Base-by-base conservation (phyloP, 352 stramenopile genomes). In the Phytophthora sansomeana region DNA sequence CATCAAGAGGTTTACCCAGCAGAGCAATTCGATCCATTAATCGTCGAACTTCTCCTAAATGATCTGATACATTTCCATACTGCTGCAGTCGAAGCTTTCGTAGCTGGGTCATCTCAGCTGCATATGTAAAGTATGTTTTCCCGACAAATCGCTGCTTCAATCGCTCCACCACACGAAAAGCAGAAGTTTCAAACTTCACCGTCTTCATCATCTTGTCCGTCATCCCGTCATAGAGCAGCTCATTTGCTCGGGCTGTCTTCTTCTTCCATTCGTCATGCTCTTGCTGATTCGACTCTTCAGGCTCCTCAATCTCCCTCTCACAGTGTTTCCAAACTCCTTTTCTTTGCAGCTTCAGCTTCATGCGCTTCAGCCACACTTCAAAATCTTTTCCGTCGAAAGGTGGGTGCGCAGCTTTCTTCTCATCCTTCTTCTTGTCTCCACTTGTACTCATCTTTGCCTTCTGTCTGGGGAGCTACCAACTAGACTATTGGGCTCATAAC, bases 301-400 rank as follows among this genome's bases (percentile, higher is more conserved):
- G 50, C 24, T 58, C 50, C 0, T 9, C 1, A 1, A 58, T 9
- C 2, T 62, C n/a, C n/a, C 29, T 30, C 32, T 53, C 42, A 5
- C 42, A 62, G 54, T 53, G 53, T 11, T 39, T 21, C 54, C 54
- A 47, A 62, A 8, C 0, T 33, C 19, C 4, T 53, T n/a, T n/a
- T 1, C 54, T 41, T 11, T 62, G 11, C 9, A 53, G 17, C 30
- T 62, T 53, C 29, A 62, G 33, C 42, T 33, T 53, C 38, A 62
- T 17, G 1, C 54, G 30, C 41, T 53, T 30, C 2, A 46, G 28
- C 54, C 54, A 62, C 16, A 61, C 17, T 4, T 61, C 54, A 14
- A 53, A 61, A 21, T 62, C 54, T 14, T 63, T 44, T 8, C 54
- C 54, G 7, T 62, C 54, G 30, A 62, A 62, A 0, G 42, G 42